Conservation (phyloP, 192 early-diverging fungal species). For the Entomortierella beljakovae region DNA sequence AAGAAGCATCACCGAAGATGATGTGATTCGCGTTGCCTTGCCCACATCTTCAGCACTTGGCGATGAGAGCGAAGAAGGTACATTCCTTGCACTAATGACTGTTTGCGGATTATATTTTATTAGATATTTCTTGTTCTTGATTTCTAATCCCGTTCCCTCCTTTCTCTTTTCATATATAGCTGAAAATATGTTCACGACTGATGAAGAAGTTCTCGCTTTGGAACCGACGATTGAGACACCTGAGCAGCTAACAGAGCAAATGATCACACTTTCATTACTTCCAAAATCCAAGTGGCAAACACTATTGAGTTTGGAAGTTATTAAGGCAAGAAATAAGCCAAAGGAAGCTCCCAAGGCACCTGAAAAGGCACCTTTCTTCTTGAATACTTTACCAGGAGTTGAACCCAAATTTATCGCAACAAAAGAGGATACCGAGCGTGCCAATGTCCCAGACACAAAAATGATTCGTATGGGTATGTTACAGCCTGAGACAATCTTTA, state of each 20-base stretch:
- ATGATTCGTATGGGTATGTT: slow-evolving; percentile 60
- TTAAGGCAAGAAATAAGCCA: slow-evolving; percentile 95
- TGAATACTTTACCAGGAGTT: slow-evolving; percentile 82
- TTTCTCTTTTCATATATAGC: neutral
- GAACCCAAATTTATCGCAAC: slow-evolving; percentile 73
- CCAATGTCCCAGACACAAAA: slow-evolving; percentile 41
- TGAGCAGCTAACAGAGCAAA: slow-evolving; percentile 78
- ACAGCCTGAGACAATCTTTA: slow-evolving; percentile 71
- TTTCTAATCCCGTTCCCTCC: neutral
- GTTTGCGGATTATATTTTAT: neutral
- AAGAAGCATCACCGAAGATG: slow-evolving; percentile 71
- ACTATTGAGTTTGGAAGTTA: slow-evolving; percentile 87
- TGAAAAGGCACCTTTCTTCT: slow-evolving; percentile 94
- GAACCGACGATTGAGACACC: slow-evolving; percentile 53
- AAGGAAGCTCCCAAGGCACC: slow-evolving; percentile 88
- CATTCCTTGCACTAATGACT: neutral
- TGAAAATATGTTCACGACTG: slow-evolving; percentile 35
- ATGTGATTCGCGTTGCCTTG: slow-evolving; percentile 62
- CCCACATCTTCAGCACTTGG: slow-evolving; percentile 70
- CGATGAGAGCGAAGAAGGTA: slow-evolving; percentile 65
- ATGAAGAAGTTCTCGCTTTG: slow-evolving; percentile 46
- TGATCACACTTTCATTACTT: slow-evolving; percentile 87
- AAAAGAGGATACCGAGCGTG: slow-evolving; percentile 54
- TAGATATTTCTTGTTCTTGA: neutral
- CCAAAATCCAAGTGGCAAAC: slow-evolving; percentile 93